Base-by-base conservation (phyloP, 495 filamentous ascomycete genomes). In the Aspergillus diversus region DNA sequence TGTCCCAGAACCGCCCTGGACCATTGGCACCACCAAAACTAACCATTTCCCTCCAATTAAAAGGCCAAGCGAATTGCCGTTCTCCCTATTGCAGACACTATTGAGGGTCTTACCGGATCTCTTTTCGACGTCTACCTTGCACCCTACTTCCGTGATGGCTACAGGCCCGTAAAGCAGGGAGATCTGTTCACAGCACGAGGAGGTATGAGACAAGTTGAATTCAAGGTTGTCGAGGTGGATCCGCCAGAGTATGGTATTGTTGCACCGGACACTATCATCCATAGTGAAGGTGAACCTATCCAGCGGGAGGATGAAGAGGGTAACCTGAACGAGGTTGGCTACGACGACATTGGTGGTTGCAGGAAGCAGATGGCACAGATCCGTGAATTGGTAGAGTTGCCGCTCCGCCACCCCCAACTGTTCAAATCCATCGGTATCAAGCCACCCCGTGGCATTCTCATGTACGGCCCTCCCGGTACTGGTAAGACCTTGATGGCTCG, bases 361-460 rank as follows among this genome's bases (percentile, higher is more conserved):
- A 86, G 95, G 68, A 99, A 99, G 81, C 95, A 99, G 82, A 97
- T 99, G 95, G 95, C 95, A 61, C 95, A 99, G 82, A 96, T 98
- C 66, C 91, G 95, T 74, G 95, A 99, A 78, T 85, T 99, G 84
- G 95, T 99, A 63, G 95, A 99, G 84, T 83, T 99, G 69, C 95
- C 95, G 57, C 85, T 99, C 13, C 87, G 95, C 66, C 95, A 99
- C 77, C 95, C 95, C 57, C 95, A 97, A 74, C 90, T 99, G 27
- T 99, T 99, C 91, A 97, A 97, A 85, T 97, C 94, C 47, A 98
- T 99, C 69, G 95, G 95, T 88, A 97, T 99, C 81, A 99, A 99
- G 86, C 96, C 95, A 42, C 95, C 95, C 47, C 94, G 95, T 70
- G 94, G 94, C 89, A 96, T 99, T 68, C 87, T 99, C 66, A 92